These are phyloP conservation scores for Cardamine chenopodiifolia DNA, from an alignment of 345 rosid species.

Conservation along the genomic window DNA sequence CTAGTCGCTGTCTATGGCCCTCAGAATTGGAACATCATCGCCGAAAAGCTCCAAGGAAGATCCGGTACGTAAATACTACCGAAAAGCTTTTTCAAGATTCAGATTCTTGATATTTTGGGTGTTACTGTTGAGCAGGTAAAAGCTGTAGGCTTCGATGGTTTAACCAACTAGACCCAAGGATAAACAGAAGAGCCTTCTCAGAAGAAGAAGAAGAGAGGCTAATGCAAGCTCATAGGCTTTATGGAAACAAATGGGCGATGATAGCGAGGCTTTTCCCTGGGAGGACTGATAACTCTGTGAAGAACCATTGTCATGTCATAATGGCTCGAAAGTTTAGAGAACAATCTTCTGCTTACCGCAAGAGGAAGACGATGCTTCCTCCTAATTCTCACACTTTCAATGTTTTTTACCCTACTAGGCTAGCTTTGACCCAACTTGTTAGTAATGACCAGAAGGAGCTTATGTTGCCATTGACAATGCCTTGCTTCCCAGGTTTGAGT, in stretches of 20 bases:
- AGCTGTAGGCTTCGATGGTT: constrained; percentile 49
- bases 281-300: constrained; percentile 46
- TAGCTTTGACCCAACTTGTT: constrained; percentile 23
- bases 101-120: constrained; percentile 15
- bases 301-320: constrained; percentile 49
- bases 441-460: constrained; percentile 24
- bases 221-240: constrained; percentile 43
- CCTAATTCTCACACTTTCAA: constrained; percentile 18
- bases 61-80: constrained; percentile 55
- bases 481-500: constrained; percentile 42
- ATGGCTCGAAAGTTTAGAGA: constrained; percentile 48
- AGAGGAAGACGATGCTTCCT: constrained; percentile 31
- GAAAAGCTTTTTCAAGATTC: neutral
- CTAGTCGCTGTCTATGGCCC: constrained; percentile 81
- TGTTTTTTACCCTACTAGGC: constrained; percentile 13
- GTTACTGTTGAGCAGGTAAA: constrained; percentile 32
- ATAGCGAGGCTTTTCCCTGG: constrained; percentile 50
- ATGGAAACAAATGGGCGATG: constrained; percentile 51
- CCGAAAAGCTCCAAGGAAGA: constrained; percentile 86
- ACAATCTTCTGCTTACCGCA: constrained; percentile 38
- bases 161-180: constrained; percentile 45
- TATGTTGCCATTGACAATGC: constrained; percentile 30
- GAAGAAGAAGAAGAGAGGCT: constrained; percentile 48
- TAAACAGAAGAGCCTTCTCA: constrained; percentile 42
- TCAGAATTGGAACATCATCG: constrained; percentile 94